Percentiles rank a stretch among this genome's conserved stretches.
These are phyloP conservation scores for Beta lomatogona DNA, from an alignment of 179 eudicot genomes.

Conservation along the genomic window DNA sequence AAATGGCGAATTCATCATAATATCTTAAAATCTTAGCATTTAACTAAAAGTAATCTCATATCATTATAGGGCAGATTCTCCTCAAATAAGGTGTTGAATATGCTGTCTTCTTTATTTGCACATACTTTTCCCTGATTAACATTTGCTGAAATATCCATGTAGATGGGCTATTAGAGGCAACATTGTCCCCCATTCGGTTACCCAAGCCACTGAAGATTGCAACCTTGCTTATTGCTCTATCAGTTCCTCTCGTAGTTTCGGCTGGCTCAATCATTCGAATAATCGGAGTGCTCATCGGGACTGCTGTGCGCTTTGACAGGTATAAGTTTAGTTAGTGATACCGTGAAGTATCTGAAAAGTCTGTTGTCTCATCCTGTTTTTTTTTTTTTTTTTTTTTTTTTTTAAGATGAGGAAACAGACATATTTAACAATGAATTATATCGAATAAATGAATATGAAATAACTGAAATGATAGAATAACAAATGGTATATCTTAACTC, in stretches of 20 bases:
- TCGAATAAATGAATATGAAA: no score
- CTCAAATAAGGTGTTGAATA: background rate
- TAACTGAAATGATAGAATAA: no score
- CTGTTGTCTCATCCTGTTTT: background rate
- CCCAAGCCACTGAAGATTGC: slow-evolving; percentile 84
- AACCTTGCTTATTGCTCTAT: slow-evolving; percentile 72
- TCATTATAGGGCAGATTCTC: no score
- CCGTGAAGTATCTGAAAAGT: background rate
- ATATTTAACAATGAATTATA: no score
- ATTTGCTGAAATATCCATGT: slow-evolving; percentile 28
- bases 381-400: background rate
- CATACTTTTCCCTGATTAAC: slow-evolving; percentile 21
- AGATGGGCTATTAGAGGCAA: slow-evolving; percentile 99
- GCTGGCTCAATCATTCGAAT: slow-evolving; percentile 69
- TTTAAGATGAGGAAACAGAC: no score
- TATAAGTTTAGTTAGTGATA: slow-evolving; percentile 26
- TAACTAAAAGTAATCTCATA: background rate
- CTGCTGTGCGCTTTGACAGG: slow-evolving; percentile 82
- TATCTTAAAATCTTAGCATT: background rate
- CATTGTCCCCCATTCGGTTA: slow-evolving; percentile 75
- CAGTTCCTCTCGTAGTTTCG: slow-evolving; percentile 73
- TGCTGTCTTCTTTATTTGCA: background rate
- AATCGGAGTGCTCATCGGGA: slow-evolving; percentile 66
- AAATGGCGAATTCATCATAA: background rate
- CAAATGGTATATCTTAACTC: no score